Conservation (phyloP, 768 basidiomycete genomes). For the Leccinum variicolor region DNA sequence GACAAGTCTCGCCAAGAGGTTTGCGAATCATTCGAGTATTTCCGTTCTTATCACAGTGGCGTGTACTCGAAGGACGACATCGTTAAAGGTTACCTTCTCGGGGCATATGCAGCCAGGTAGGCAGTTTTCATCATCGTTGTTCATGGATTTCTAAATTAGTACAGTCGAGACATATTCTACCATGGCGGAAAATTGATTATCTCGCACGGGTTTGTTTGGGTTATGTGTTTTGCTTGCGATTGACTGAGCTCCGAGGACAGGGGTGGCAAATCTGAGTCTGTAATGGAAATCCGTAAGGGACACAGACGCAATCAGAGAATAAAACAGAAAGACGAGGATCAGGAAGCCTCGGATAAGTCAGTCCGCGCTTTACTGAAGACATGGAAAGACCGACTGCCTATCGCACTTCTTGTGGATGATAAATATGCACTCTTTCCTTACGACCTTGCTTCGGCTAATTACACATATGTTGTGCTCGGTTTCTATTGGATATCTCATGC, state of each 20-base stretch:
- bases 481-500: slow-evolving; percentile 68
- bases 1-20: slow-evolving; percentile 77
- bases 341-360: slow-evolving; percentile 64
- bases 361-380: slow-evolving; percentile 66
- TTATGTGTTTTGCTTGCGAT: background rate
- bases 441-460: slow-evolving; percentile 48
- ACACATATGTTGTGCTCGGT: slow-evolving; percentile 49
- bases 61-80: slow-evolving; percentile 63
- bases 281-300: slow-evolving; percentile 41
- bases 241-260: slow-evolving; percentile 31
- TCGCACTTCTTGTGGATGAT: slow-evolving; percentile 72
- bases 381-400: slow-evolving; percentile 49
- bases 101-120: slow-evolving; percentile 66
- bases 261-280: slow-evolving; percentile 66
- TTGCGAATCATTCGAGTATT: slow-evolving; percentile 72
- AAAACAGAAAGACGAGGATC: slow-evolving; percentile 52
- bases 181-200: slow-evolving; percentile 69
- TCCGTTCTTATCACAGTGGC: slow-evolving; percentile 71
- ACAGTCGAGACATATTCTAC: slow-evolving; percentile 66
- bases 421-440: slow-evolving; percentile 73
- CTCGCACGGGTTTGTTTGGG: slow-evolving; percentile 68
- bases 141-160: slow-evolving; percentile 11
- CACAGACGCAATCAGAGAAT: slow-evolving; percentile 29
- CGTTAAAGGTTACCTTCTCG: slow-evolving; percentile 74
- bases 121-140: slow-evolving; percentile 11